phyloP scores from a whole-genome alignment of 352 stramenopile species.

The Phytophthora nicotianae region DNA sequence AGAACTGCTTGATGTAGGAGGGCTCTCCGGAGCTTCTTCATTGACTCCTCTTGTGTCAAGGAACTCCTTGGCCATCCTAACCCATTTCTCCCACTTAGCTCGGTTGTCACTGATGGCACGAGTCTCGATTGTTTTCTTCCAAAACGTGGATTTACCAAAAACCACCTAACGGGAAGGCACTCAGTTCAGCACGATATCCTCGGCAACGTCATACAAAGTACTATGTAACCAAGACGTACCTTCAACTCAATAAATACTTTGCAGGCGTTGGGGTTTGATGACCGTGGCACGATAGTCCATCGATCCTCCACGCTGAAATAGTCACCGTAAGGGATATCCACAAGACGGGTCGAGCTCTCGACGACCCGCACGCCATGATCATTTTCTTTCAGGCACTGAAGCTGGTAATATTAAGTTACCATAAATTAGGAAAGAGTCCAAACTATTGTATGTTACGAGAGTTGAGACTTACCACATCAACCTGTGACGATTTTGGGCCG shows the following conservation, averaged over 20 bases:
- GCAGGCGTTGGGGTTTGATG: slow-evolving; percentile 48
- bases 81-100: slow-evolving; percentile 74
- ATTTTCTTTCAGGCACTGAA: slow-evolving; percentile 65
- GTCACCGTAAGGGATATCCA: slow-evolving; percentile 88
- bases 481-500: slow-evolving; percentile 80
- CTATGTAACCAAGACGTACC: slow-evolving; percentile 23
- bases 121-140: slow-evolving; percentile 80
- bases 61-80: slow-evolving; percentile 64
- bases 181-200: not conserved
- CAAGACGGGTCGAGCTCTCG: slow-evolving; percentile 78
- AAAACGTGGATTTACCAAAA: slow-evolving; percentile 87
- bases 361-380: slow-evolving; percentile 55
- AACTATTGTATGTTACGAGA: not conserved
- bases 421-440: slow-evolving; percentile 13
- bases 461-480: slow-evolving; percentile 61
- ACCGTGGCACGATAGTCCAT: slow-evolving; percentile 69
- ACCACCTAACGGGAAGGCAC: slow-evolving; percentile 63
- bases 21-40: slow-evolving; percentile 16
- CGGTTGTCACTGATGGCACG: slow-evolving; percentile 79
- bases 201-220: not conserved
- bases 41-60: slow-evolving; percentile 27
- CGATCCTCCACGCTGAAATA: slow-evolving; percentile 89
- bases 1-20: slow-evolving; percentile 25
- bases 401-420: slow-evolving; percentile 31
- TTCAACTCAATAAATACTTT: slow-evolving; percentile 82